Percentiles rank a stretch among this genome's conserved stretches.
Evolutionary conservation across 441 rosid species (phyloP).

Genomic region (Euphorbia celastroides): DNA sequence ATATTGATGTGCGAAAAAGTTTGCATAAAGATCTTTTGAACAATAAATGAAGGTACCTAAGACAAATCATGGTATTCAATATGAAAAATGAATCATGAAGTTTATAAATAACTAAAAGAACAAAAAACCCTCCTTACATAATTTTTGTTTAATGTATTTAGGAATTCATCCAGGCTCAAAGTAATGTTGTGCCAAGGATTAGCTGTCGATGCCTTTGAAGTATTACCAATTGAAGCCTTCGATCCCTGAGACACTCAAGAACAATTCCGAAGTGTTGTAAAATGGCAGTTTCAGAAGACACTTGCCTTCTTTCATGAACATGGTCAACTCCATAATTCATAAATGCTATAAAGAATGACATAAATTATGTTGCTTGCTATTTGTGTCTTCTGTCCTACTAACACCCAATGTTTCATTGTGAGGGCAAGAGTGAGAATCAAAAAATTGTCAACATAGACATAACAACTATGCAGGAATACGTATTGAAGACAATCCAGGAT

Average conservation of each 20-base stretch:
- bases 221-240: constrained; percentile 15
- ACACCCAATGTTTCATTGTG: background rate
- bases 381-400: background rate
- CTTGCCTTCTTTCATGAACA: background rate
- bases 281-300: background rate
- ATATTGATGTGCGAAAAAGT: constrained; percentile 32
- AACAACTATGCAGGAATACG: background rate
- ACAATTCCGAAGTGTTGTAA: background rate
- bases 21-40: constrained; percentile 32
- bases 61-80: background rate
- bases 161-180: constrained; percentile 16
- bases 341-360: background rate
- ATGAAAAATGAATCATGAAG: background rate
- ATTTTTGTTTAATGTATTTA: constrained; percentile 17
- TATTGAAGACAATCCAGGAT: background rate
- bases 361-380: background rate
- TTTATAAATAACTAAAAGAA: background rate
- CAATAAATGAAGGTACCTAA: constrained; percentile 35
- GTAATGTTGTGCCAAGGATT: constrained; percentile 19
- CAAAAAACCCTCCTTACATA: constrained; percentile 12
- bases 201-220: constrained; percentile 10
- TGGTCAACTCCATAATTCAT: background rate
- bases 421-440: background rate
- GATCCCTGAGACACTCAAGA: constrained; percentile 14
- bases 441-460: background rate